Percentiles rank a stretch among this genome's conserved stretches.
Evolutionary conservation across 768 basidiomycete genomes (phyloP).

Genomic region (Neoboletus brunneissimus): DNA sequence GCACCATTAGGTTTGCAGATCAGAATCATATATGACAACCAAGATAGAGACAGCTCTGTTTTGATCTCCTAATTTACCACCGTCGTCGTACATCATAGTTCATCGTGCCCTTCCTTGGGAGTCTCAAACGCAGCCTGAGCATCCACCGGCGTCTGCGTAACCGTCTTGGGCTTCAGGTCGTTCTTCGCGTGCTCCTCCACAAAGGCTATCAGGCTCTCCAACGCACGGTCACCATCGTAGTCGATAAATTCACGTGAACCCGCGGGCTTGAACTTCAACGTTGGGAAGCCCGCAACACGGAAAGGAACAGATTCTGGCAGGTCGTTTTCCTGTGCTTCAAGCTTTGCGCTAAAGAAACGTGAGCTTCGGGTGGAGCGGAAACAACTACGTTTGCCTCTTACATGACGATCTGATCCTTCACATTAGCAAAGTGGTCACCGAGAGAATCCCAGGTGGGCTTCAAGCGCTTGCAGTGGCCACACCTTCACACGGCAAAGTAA

Average conservation of each 20-base stretch:
- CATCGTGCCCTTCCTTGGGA: slow-evolving; percentile 27
- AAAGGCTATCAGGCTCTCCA: slow-evolving; percentile 83
- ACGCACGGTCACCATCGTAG: slow-evolving; percentile 88
- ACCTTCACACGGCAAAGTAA: slow-evolving; percentile 43
- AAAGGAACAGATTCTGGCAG: slow-evolving; percentile 86
- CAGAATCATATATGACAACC: slow-evolving; percentile 16
- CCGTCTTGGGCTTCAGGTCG: slow-evolving; percentile 45
- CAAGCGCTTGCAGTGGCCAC: slow-evolving; percentile 95
- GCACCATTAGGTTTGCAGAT: slow-evolving; percentile 8
- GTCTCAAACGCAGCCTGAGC: slow-evolving; percentile 26
- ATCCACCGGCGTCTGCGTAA: slow-evolving; percentile 19
- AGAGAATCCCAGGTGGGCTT: slow-evolving; percentile 92
- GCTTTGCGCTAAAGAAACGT: slow-evolving; percentile 67
- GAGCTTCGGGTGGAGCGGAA: not conserved
- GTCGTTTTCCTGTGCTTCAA: slow-evolving; percentile 97
- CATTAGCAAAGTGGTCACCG: slow-evolving; percentile 74
- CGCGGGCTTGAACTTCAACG: slow-evolving; percentile 94
- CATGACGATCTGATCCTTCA: slow-evolving; percentile 79
- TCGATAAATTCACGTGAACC: slow-evolving; percentile 85
- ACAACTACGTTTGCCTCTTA: slow-evolving; percentile 36
- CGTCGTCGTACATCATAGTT: slow-evolving; percentile 22
- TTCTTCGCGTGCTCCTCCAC: slow-evolving; percentile 81
- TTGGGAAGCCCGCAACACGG: slow-evolving; percentile 88
- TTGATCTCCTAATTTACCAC: slow-evolving; percentile 17
- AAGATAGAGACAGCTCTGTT: slow-evolving; percentile 21